phyloP scores from a whole-genome alignment of 352 stramenopile species.

The Globisporangium spinosum region DNA sequence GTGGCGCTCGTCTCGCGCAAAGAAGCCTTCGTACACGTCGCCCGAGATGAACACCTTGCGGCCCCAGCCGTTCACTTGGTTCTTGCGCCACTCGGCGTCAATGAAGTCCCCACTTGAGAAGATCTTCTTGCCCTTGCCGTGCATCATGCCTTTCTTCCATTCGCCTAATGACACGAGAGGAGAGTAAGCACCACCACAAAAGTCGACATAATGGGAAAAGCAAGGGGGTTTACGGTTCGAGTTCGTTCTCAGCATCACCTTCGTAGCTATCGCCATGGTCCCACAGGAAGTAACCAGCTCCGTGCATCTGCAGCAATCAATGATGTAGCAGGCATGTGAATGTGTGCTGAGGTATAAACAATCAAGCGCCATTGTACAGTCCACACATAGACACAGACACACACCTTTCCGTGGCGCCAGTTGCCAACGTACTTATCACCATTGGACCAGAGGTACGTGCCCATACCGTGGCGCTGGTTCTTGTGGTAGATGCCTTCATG shows the following conservation, averaged over 20 bases:
- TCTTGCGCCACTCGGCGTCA: conserved; percentile 58
- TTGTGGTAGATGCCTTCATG: conserved; percentile 88
- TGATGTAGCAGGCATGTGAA: not conserved
- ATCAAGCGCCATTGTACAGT: not conserved
- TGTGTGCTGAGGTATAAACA: not conserved
- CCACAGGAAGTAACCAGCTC: conserved; percentile 65
- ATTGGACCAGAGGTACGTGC: conserved; percentile 87
- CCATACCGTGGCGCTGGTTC: conserved; percentile 76
- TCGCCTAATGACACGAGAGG: conserved; percentile 30
- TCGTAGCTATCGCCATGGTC: conserved; percentile 75
- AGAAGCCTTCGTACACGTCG: conserved; percentile 68
- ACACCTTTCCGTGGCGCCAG: conserved; percentile 75
- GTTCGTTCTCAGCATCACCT: conserved; percentile 29
- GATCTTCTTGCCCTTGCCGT: conserved; percentile 68
- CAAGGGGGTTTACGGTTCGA: not conserved
- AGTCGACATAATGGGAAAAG: not conserved
- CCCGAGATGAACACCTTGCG: conserved; percentile 62
- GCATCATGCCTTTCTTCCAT: conserved; percentile 78
- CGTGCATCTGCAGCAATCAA: conserved; percentile 54
- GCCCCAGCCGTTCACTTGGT: conserved; percentile 55
- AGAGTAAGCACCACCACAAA: not conserved
- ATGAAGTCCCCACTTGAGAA: conserved; percentile 59
- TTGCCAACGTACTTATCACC: conserved; percentile 88
- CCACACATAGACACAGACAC: not conserved
- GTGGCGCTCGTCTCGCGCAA: conserved; percentile 51